Base-by-base conservation (phyloP, 768 basidiomycete species). In the Leccinum broughii region DNA sequence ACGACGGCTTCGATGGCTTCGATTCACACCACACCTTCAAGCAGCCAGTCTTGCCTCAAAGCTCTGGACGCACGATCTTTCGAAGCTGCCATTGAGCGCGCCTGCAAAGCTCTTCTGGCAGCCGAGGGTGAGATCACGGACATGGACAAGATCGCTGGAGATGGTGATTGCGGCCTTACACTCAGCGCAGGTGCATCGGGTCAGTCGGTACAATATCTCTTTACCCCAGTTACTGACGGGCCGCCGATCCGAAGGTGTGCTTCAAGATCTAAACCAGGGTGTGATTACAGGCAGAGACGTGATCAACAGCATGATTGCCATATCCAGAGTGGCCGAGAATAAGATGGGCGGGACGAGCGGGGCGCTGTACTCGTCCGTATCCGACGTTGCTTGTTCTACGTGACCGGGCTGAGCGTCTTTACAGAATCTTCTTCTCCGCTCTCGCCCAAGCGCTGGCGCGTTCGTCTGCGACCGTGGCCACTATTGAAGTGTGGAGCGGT, bases 341-440 rank as follows among this genome's bases (percentile, higher is more conserved):
- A 78, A 80, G 17, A 96, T 96, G 94, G 94, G 91, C 13, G 94
- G 94, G 35, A 95, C 94, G 6, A 91, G 89, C 64, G 94, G 94
- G 3, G 93, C 93, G 0, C 73, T 96, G 28, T 96, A 95, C 72
- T 94, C 93, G 92, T 93, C 64, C 59, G 90, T 83, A 26, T 35
- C 37, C 2, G n/a, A 32, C 11, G 6, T 32, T 11, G 7, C 53
- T 44, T 9, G 35, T 30, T 22, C 3, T 10, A 44, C 41, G 14
- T 52, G n/a, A n/a, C 1, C 11, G 6, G 4, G n/a, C 41, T 44
- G 10, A 44, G n/a, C 41, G n/a, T 44, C 41, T 20, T 20, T 44
- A 32, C 69, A 94, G 93, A 2, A 95, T 96, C 62, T 95, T 94
- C 78, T 93, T 95, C 78, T 92, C 93, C 11, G 90, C 85, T 4